Percentiles rank a stretch among this genome's conserved stretches.
Conservation (phyloP, 768 basidiomycete genomes). For the Podaxis sp. region DNA sequence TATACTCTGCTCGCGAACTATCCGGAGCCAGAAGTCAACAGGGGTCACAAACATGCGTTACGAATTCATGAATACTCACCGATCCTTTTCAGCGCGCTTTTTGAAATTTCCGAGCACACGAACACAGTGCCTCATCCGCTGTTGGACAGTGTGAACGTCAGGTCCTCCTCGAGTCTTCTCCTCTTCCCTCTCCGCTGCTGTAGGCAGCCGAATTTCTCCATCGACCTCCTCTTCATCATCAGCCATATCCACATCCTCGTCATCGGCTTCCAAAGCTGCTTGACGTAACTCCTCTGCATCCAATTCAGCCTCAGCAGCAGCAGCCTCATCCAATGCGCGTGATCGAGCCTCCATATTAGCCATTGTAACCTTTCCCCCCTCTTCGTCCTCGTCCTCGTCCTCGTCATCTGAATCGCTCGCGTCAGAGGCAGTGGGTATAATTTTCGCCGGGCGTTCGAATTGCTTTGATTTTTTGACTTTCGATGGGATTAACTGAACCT, state of each 20-base stretch:
- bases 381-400: constrained; percentile 47
- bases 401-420: constrained; percentile 38
- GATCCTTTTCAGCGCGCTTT: constrained; percentile 60
- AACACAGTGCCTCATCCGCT: constrained; percentile 77
- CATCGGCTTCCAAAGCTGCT: constrained; percentile 48
- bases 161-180: constrained; percentile 70
- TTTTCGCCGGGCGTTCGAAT: constrained; percentile 44
- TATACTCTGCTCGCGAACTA: constrained; percentile 89
- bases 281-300: constrained; percentile 65
- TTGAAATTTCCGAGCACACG: constrained; percentile 73
- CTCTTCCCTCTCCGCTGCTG: constrained; percentile 67
- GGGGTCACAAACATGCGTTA: constrained; percentile 11
- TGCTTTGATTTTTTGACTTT: constrained; percentile 57
- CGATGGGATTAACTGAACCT: constrained; percentile 32
- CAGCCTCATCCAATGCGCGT: constrained; percentile 69
- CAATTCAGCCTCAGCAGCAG: constrained; percentile 65
- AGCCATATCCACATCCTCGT: constrained; percentile 47
- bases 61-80: constrained; percentile 43
- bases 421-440: constrained; percentile 52
- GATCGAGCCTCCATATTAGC: constrained; percentile 83
- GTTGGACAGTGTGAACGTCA: constrained; percentile 74
- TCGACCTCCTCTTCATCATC: constrained; percentile 39
- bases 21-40: not conserved
- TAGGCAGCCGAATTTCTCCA: constrained; percentile 64
- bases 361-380: constrained; percentile 62